phyloP scores from a whole-genome alignment of 202 grass and related monocot genomes.

The Alloteropsis angusta region DNA sequence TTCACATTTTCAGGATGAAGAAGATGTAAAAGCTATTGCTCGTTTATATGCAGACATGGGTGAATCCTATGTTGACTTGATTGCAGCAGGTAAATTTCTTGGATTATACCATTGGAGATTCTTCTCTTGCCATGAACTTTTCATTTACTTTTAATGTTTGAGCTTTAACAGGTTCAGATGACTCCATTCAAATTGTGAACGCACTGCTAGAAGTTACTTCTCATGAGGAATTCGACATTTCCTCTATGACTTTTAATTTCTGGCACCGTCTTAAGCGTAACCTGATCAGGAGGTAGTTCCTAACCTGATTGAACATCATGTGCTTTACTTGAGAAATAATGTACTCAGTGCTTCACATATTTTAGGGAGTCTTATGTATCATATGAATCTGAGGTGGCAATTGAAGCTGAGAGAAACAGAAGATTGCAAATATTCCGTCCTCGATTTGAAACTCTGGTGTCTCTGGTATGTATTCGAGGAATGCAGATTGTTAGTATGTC shows the following conservation, averaged over 20 bases:
- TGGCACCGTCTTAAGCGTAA: slow-evolving; percentile 81
- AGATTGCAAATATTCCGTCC: slow-evolving; percentile 74
- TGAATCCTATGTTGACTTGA: slow-evolving; percentile 97
- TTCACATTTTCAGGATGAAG: slow-evolving; percentile 71
- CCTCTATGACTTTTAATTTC: slow-evolving; percentile 99
- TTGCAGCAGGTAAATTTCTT: slow-evolving; percentile 65
- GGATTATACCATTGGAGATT: slow-evolving; percentile 14
- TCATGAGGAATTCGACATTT: slow-evolving; percentile 90
- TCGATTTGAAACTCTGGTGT: slow-evolving; percentile 82
- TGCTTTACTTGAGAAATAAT: slow-evolving; percentile 19
- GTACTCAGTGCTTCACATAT: slow-evolving; percentile 18
- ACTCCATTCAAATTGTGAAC: slow-evolving; percentile 89
- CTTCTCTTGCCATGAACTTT: background rate
- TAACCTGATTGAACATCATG: background rate
- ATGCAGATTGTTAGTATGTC: background rate
- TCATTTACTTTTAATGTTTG: slow-evolving; percentile 18
- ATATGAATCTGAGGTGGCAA: slow-evolving; percentile 59
- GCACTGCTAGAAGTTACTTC: slow-evolving; percentile 90
- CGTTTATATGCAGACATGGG: slow-evolving; percentile 98
- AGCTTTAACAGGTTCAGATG: slow-evolving; percentile 65
- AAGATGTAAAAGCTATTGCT: slow-evolving; percentile 97
- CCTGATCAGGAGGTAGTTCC: slow-evolving; percentile 59
- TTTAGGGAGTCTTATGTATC: slow-evolving; percentile 69
- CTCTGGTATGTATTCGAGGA: slow-evolving; percentile 47
- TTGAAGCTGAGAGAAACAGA: slow-evolving; percentile 75